phyloP scores from a whole-genome alignment of 1,284 basidiomycete genomes.

The Ustilago shanxiensis region DNA sequence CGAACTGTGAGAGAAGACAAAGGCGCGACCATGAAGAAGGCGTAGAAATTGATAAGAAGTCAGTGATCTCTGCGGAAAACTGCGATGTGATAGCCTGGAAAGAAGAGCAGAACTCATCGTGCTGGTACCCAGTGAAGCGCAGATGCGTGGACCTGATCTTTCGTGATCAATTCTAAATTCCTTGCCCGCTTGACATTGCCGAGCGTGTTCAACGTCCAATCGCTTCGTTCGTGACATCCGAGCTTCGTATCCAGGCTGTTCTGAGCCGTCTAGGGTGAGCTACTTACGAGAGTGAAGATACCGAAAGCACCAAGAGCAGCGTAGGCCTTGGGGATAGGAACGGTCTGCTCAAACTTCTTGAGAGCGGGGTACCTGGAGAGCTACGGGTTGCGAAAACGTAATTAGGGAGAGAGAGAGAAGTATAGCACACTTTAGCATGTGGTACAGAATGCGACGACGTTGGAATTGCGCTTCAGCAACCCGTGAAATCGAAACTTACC shows the following conservation, averaged over 20 bases:
- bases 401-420: background rate
- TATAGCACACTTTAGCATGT: background rate
- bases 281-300: constrained; percentile 72
- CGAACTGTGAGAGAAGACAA: constrained; percentile 69
- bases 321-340: constrained; percentile 92
- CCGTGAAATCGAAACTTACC: constrained; percentile 73
- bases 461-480: no score
- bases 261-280: background rate
- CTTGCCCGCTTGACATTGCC: no score
- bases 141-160: no score
- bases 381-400: constrained; percentile 70
- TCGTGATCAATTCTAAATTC: no score
- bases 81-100: no score
- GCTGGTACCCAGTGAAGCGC: no score
- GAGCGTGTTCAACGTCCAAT: no score
- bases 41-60: constrained; percentile 1
- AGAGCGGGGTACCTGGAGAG: constrained; percentile 85
- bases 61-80: background rate
- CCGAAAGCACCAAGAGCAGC: constrained; percentile 81
- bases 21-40: constrained; percentile 10
- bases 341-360: constrained; percentile 82
- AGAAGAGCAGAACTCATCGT: no score
- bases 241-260: background rate
- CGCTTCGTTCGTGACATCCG: background rate
- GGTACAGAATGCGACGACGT: background rate